phyloP scores from a whole-genome alignment of 2,329 filamentous ascomycete species.

The Xylaria sp. region DNA sequence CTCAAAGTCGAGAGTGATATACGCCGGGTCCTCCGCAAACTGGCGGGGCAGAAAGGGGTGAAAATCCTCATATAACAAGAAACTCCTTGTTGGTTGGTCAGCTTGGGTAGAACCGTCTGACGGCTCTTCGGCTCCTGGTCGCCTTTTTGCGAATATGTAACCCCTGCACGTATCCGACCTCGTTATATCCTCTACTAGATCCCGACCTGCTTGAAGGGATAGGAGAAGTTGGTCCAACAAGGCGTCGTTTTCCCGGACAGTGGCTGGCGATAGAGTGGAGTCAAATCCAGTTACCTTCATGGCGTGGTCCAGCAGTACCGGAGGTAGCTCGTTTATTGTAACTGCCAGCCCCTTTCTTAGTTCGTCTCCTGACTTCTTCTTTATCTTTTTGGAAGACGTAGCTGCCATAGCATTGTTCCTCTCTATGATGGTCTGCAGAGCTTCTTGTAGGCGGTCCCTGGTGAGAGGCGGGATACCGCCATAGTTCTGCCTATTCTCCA shows the following conservation, averaged over 20 bases:
- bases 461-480: conserved; percentile 79
- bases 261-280: conserved; percentile 71
- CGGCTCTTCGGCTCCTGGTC: conserved; percentile 46
- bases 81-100: conserved; percentile 54
- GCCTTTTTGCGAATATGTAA: conserved; percentile 85
- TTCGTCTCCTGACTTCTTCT: conserved; percentile 78
- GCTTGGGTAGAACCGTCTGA: conserved; percentile 49
- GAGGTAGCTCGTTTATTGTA: conserved; percentile 88
- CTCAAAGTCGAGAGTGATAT: conserved; percentile 79
- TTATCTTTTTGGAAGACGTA: conserved; percentile 71
- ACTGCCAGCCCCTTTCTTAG: conserved; percentile 83
- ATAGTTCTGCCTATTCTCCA: conserved; percentile 87
- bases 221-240: conserved; percentile 74
- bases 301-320: conserved; percentile 87
- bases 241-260: conserved; percentile 74
- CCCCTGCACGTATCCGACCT: conserved; percentile 75
- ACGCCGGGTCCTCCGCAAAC: conserved; percentile 73
- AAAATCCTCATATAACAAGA: conserved; percentile 89
- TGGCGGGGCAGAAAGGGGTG: conserved; percentile 90
- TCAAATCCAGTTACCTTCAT: conserved; percentile 78
- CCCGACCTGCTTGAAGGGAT: conserved; percentile 76
- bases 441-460: conserved; percentile 74
- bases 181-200: conserved; percentile 75
- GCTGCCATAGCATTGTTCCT: conserved; percentile 65
- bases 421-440: conserved; percentile 73